A percentile compares a stretch with the other conserved stretches of the same genome.
Conservation (phyloP, 2,329 filamentous ascomycete genomes). For the Didymella exigua region DNA sequence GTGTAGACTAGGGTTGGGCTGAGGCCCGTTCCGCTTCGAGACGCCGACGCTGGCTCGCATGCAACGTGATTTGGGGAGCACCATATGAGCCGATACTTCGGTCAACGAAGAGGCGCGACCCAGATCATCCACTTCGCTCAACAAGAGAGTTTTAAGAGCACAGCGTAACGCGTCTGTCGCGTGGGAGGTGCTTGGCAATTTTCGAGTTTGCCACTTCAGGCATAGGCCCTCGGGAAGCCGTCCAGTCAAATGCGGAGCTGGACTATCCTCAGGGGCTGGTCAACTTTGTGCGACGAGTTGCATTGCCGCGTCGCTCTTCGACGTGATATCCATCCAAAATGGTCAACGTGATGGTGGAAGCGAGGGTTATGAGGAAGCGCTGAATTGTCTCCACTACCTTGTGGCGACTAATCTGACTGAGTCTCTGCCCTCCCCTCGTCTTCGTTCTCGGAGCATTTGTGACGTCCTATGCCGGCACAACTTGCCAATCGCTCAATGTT, state of each 20-base stretch:
- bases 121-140: constrained; percentile 17
- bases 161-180: constrained; percentile 29
- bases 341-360: constrained; percentile 19
- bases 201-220: constrained; percentile 23
- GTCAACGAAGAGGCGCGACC: constrained; percentile 22
- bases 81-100: constrained; percentile 32
- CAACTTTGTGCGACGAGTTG: constrained; percentile 27
- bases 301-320: constrained; percentile 22
- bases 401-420: constrained; percentile 20
- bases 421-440: constrained; percentile 5
- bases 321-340: constrained; percentile 22
- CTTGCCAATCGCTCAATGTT: constrained; percentile 15
- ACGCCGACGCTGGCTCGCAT: constrained; percentile 26
- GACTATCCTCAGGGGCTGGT: constrained; percentile 16
- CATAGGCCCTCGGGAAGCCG: constrained; percentile 23
- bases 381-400: constrained; percentile 18
- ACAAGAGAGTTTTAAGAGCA: constrained; percentile 9
- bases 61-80: constrained; percentile 35
- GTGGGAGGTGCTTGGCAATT: constrained; percentile 21
- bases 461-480: constrained; percentile 24
- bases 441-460: constrained; percentile 8
- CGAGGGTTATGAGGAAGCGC: constrained; percentile 20
- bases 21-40: constrained; percentile 20
- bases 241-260: constrained; percentile 20
- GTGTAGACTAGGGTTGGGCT: constrained; percentile 26